Evolutionary conservation across 148 eudicot genomes (phyloP).

Genomic region (Diospyros kaki): DNA sequence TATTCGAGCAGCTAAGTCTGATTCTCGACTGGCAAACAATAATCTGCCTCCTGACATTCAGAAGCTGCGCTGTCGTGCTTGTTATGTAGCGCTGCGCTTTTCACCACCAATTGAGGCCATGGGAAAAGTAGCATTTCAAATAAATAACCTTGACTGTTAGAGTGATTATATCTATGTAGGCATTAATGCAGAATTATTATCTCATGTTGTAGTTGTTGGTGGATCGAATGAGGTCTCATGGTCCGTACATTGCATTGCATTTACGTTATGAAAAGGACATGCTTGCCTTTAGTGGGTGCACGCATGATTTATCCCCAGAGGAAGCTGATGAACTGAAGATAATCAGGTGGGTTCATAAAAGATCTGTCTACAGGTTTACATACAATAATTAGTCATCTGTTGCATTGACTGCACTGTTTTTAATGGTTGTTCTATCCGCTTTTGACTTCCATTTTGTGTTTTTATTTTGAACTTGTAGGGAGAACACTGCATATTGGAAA

Average conservation of each 20-base stretch:
- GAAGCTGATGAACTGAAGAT: slow-evolving; percentile 78
- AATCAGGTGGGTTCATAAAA: slow-evolving; percentile 50
- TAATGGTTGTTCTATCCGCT: not conserved
- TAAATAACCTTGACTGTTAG: not conserved
- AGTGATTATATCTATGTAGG: not conserved
- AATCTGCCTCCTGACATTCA: slow-evolving; percentile 83
- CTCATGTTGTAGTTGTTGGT: slow-evolving; percentile 62
- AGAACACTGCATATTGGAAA: slow-evolving; percentile 87
- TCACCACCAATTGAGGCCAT: slow-evolving; percentile 87
- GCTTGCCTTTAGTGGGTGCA: slow-evolving; percentile 99
- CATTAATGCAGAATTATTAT: slow-evolving; percentile 8
- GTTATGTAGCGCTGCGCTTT: slow-evolving; percentile 92
- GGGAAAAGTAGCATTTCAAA: slow-evolving; percentile 63
- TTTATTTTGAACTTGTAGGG: slow-evolving; percentile 40
- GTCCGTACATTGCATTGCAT: slow-evolving; percentile 88
- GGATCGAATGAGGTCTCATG: slow-evolving; percentile 89
- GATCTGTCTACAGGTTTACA: not conserved
- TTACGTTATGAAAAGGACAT: slow-evolving; percentile 95
- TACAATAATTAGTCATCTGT: not conserved
- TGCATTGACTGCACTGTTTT: slow-evolving; percentile 2
- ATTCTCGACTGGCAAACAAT: slow-evolving; percentile 94
- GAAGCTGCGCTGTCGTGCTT: slow-evolving; percentile 91
- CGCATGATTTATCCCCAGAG: slow-evolving; percentile 67
- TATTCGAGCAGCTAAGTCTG: slow-evolving; percentile 94
- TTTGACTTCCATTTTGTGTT: slow-evolving; percentile 7